Conservation (phyloP, 768 basidiomycete genomes). For the Suillus subalutaceus region DNA sequence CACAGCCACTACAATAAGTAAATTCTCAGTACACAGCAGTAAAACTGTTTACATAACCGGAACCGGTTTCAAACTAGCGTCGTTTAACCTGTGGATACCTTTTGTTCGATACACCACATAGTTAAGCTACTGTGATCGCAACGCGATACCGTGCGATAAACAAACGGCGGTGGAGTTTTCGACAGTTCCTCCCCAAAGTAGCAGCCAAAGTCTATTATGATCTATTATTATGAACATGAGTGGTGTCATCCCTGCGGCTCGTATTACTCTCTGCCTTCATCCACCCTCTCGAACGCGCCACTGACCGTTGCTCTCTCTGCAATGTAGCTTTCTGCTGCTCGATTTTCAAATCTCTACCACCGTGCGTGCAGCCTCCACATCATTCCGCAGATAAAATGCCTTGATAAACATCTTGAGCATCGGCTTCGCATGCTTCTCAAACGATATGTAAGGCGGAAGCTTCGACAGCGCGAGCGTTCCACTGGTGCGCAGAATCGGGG, state of each 20-base stretch:
- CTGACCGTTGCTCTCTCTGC: background rate
- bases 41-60: too few relatives aligned
- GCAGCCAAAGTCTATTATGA: background rate
- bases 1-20: constrained; percentile 1
- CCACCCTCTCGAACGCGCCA: constrained; percentile 3
- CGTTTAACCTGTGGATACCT: too few relatives aligned
- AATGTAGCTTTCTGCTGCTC: constrained; percentile 26
- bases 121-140: background rate
- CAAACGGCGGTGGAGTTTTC: background rate
- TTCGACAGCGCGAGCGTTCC: constrained; percentile 36
- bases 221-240: constrained; percentile 3
- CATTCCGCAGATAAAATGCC: constrained; percentile 58
- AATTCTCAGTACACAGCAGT: too few relatives aligned
- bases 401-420: constrained; percentile 76
- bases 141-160: background rate
- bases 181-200: background rate
- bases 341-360: constrained; percentile 59
- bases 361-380: constrained; percentile 52
- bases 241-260: background rate
- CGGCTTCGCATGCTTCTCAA: constrained; percentile 62
- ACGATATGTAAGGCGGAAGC: constrained; percentile 49
- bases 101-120: too few relatives aligned
- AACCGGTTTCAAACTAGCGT: too few relatives aligned
- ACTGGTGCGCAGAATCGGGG: constrained; percentile 24
- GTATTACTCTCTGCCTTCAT: background rate